Percentiles rank a stretch among this genome's conserved stretches.
phyloP scores from a whole-genome alignment of 495 filamentous ascomycete genomes.

The Gamarada debralockiae region DNA sequence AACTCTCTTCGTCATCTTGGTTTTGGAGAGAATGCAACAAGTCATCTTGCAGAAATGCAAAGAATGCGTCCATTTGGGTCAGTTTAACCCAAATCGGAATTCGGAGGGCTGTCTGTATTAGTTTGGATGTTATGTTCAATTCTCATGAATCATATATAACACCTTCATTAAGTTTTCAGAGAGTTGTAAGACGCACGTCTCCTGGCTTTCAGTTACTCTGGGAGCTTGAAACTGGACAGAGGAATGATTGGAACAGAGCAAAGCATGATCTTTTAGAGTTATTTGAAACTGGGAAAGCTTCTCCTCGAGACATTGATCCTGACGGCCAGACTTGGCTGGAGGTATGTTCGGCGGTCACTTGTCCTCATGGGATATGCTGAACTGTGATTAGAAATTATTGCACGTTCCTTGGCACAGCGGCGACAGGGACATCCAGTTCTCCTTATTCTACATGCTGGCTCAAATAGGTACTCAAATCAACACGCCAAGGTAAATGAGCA shows the following conservation, averaged over 20 bases:
- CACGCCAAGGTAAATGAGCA: not conserved
- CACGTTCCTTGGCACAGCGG: not conserved
- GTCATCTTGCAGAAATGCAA: not conserved
- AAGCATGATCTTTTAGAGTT: not conserved
- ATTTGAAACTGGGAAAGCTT: not conserved
- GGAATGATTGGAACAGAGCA: not conserved
- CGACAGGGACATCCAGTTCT: not conserved
- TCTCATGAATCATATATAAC: not conserved
- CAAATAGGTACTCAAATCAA: not conserved
- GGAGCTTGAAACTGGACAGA: not conserved
- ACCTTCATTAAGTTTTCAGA: not conserved
- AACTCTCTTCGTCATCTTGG: not conserved
- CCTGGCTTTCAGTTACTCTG: conserved; percentile 1
- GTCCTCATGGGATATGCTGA: conserved; percentile 1
- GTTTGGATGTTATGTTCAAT: not conserved
- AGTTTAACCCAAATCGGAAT: conserved; percentile 3
- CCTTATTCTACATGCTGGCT: not conserved
- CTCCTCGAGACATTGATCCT: not conserved
- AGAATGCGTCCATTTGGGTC: conserved; percentile 1
- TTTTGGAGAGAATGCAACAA: not conserved
- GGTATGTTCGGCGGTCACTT: not conserved
- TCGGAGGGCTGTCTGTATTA: not conserved
- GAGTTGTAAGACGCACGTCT: not conserved
- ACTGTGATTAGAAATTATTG: not conserved
- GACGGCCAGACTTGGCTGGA: not conserved